Evolutionary conservation across 768 basidiomycete genomes (phyloP), one percentile per base, ranked within the genome.

Genomic region (Daedaleopsis sinensis): DNA sequence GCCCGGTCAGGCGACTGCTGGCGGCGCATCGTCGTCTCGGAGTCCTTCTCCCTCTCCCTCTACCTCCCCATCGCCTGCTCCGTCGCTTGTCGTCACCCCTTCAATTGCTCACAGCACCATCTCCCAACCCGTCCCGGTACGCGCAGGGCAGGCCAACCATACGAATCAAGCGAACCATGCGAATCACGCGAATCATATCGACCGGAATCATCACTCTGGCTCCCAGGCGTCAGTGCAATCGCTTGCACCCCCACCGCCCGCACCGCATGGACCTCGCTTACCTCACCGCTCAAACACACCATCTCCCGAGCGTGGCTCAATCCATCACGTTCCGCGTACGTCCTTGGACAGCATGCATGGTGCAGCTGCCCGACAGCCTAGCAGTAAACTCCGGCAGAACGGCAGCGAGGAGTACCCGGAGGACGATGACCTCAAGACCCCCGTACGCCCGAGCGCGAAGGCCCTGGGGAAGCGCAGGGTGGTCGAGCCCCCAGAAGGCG

Each of bases 381-480:
- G 61, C 27, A 56, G 59, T 52, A 58, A 67, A 43, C 65, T 76
- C 52, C 67, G 70, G 15, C 64, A 71, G 15, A 68, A 72, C 53
- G 69, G 62, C 36, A 59, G 73, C 16, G 63, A 67, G 24, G 52
- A 66, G 60, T 57, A 42, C 51, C 57, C 57, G 36, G 68, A 63
- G 24, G 62, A 67, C 12, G 70, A 66, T 16, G 69, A 59, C 6
- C 78, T 79, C 15, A 62, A 56, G 52, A 72, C 76, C 15, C 84
- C 82, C n/a, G 68, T 79, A 12, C 80, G 81, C 64, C 94, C 91
- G 0, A 94, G 92, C 71, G 89, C 84, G 38, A 97, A 96, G 72
- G 93, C 94, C 4, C 81, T 95, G 2, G 94, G 94, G 18, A 97
- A 96, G 77, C 82, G 91, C 66, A 82, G 79, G 67, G 84, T 88